Percentiles rank a stretch among this genome's conserved stretches.
phyloP scores from a whole-genome alignment of 257 asterid species.

The Anisodus acutangulus region DNA sequence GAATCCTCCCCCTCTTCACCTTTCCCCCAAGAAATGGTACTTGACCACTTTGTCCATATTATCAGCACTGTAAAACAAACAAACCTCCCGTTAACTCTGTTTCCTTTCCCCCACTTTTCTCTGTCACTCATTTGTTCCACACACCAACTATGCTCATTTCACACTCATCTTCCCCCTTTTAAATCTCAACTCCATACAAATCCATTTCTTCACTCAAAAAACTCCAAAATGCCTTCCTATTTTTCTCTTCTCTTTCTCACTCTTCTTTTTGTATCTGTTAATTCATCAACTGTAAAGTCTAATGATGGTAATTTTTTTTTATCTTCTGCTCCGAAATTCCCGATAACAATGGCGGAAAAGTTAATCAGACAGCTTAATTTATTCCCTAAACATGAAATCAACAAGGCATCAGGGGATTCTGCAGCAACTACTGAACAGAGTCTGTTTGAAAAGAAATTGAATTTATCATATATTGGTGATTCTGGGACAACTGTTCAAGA shows the following conservation, averaged over 20 bases:
- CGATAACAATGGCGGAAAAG: conserved; percentile 43
- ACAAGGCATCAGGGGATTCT: conserved; percentile 27
- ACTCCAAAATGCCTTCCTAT: conserved; percentile 1
- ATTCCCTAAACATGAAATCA: conserved; percentile 46
- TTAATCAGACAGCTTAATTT: conserved; percentile 49
- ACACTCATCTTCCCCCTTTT: conserved; percentile 19
- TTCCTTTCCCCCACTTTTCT: not conserved
- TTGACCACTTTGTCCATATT: conserved; percentile 20
- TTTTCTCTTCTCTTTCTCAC: conserved; percentile 27
- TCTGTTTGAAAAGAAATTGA: conserved; percentile 40
- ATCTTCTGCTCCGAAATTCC: conserved; percentile 36
- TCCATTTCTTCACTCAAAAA: not conserved
- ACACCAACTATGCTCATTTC: not conserved
- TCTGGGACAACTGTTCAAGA: conserved; percentile 42
- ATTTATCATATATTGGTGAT: conserved; percentile 33
- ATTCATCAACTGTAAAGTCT: conserved; percentile 16
- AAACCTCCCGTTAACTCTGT: conserved; percentile 9
- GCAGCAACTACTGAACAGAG: conserved; percentile 24
- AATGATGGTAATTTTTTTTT: not conserved
- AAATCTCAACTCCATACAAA: conserved; percentile 18
- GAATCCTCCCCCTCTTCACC: not conserved
- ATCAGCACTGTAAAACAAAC: not conserved
- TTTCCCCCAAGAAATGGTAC: not conserved
- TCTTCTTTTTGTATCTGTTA: conserved; percentile 6
- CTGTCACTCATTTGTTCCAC: not conserved